phyloP scores from a whole-genome alignment of 2,329 filamentous ascomycete genomes.

The Epichloe sibirici region DNA sequence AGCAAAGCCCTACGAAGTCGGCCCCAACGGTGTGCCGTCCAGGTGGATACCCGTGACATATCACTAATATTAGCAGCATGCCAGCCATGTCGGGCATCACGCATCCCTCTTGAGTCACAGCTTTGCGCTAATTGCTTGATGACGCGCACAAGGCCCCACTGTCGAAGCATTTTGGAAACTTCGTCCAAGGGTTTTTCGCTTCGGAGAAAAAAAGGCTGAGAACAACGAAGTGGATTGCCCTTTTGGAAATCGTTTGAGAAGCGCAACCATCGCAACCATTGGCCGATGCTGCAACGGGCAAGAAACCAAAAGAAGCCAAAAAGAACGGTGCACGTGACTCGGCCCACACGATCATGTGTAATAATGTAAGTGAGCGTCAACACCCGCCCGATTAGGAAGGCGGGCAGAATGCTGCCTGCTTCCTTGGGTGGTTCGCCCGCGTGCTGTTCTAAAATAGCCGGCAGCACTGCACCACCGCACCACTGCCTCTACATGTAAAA shows the following conservation, averaged over 20 bases:
- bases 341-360: too few species aligned
- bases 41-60: slow-evolving; percentile 38
- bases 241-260: too few species aligned
- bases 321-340: too few species aligned
- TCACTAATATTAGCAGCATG: slow-evolving; percentile 7
- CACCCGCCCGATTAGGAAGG: not conserved
- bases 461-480: too few species aligned
- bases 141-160: not conserved
- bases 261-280: too few species aligned
- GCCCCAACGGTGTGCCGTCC: slow-evolving; percentile 44
- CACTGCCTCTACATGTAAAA: too few species aligned
- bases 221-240: too few species aligned
- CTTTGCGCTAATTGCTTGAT: not conserved
- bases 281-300: not conserved
- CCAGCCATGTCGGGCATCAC: not conserved
- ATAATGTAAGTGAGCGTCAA: not conserved
- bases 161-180: slow-evolving; percentile 2
- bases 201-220: not conserved
- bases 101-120: not conserved
- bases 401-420: not conserved
- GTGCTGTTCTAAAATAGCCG: too few species aligned
- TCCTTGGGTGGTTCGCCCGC: not conserved
- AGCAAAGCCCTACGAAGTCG: slow-evolving; percentile 42
- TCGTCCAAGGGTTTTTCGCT: not conserved
- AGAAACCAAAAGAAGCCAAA: too few species aligned